phyloP scores from a whole-genome alignment of 805 yeast species.

The Trichomonascus vanleenenianus region DNA sequence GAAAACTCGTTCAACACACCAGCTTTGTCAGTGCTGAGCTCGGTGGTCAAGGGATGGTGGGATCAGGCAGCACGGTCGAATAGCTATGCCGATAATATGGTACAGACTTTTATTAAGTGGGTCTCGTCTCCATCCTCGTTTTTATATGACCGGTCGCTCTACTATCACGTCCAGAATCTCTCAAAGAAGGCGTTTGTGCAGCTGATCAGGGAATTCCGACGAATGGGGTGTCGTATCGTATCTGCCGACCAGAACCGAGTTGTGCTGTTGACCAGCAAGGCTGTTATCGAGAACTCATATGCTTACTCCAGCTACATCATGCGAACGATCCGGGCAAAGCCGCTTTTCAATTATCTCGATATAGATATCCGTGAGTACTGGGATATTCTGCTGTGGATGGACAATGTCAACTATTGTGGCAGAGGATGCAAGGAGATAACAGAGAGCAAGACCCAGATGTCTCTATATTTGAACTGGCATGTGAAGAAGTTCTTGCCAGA shows the following conservation, averaged over 20 bases:
- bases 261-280: slow-evolving; percentile 64
- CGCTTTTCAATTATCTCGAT: slow-evolving; percentile 77
- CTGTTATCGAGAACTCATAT: slow-evolving; percentile 76
- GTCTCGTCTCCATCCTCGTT: slow-evolving; percentile 66
- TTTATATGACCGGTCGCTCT: slow-evolving; percentile 69
- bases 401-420: slow-evolving; percentile 81
- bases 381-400: slow-evolving; percentile 96
- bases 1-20: slow-evolving; percentile 77
- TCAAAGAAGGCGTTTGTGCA: slow-evolving; percentile 78
- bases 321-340: slow-evolving; percentile 69
- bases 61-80: slow-evolving; percentile 69
- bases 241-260: slow-evolving; percentile 75
- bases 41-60: slow-evolving; percentile 87
- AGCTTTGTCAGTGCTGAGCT: slow-evolving; percentile 61
- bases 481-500: slow-evolving; percentile 65
- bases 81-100: slow-evolving; percentile 71
- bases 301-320: slow-evolving; percentile 83
- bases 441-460: slow-evolving; percentile 18
- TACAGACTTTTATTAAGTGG: slow-evolving; percentile 79
- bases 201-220: slow-evolving; percentile 66
- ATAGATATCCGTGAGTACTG: slow-evolving; percentile 68
- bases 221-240: slow-evolving; percentile 71
- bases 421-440: slow-evolving; percentile 26
- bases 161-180: slow-evolving; percentile 80
- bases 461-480: slow-evolving; percentile 60